Percentiles rank a stretch among this genome's conserved stretches.
Evolutionary conservation across 2,329 filamentous ascomycete genomes (phyloP).

Genomic region (Apiospora koreana): DNA sequence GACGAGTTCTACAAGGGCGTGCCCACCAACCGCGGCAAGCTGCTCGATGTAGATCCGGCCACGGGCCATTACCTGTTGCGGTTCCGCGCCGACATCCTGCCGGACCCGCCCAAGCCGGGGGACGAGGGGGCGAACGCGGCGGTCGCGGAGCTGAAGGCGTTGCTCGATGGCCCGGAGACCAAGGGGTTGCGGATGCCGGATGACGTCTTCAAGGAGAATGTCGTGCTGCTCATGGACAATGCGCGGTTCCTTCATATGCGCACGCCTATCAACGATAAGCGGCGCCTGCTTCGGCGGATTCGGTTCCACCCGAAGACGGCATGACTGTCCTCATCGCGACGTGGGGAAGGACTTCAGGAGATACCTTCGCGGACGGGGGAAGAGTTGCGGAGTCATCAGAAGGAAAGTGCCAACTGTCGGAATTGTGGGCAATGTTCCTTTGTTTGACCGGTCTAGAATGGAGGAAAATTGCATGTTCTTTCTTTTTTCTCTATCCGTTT

Average conservation of each 20-base stretch:
- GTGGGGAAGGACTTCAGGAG: not conserved
- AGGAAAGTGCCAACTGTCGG: not conserved
- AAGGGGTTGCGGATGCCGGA: not conserved
- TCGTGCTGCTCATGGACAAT: not conserved
- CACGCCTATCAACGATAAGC: not conserved
- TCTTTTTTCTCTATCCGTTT: too few species aligned
- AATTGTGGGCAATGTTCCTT: not conserved
- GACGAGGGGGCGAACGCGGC: not conserved
- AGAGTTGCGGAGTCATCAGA: not conserved
- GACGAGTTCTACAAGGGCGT: not conserved
- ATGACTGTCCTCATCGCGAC: not conserved
- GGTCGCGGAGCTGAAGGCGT: not conserved
- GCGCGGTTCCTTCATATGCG: not conserved
- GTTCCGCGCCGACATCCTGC: not conserved
- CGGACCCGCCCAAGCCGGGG: not conserved
- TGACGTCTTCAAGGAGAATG: not conserved
- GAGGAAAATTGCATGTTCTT: not conserved
- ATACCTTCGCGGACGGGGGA: not conserved
- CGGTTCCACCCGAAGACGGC: not conserved
- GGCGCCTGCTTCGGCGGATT: not conserved
- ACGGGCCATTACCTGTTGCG: not conserved
- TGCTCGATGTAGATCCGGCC: not conserved
- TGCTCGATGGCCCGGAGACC: not conserved
- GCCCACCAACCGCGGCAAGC: not conserved
- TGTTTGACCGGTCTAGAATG: not conserved